Evolutionary conservation across 2,329 filamentous ascomycete genomes (phyloP).

Genomic region (Cylindrodendrum hubeiense): DNA sequence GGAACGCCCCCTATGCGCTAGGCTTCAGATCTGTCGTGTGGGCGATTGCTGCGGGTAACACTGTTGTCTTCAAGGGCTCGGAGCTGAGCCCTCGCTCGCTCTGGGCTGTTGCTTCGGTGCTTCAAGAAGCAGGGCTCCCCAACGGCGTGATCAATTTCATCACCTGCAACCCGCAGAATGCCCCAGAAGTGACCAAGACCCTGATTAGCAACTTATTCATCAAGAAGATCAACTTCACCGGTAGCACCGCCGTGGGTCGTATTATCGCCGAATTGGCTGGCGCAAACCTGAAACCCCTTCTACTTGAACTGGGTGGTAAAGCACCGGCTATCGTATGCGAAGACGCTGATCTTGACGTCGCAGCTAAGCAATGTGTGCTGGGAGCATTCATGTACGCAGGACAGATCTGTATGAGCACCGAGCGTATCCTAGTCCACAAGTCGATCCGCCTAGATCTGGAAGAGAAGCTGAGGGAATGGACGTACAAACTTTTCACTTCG

Average conservation of each 20-base stretch:
- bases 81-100: constrained; percentile 49
- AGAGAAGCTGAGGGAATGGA: constrained; percentile 13
- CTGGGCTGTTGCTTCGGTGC: constrained; percentile 49
- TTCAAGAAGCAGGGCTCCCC: constrained; percentile 57
- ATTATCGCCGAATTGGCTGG: constrained; percentile 53
- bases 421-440: constrained; percentile 47
- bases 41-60: constrained; percentile 24
- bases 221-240: constrained; percentile 26
- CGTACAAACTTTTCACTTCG: constrained; percentile 4
- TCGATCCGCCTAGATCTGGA: constrained; percentile 58
- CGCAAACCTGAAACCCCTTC: constrained; percentile 56
- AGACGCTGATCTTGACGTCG: constrained; percentile 59
- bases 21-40: constrained; percentile 13
- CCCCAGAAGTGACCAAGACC: constrained; percentile 48
- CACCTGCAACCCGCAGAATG: constrained; percentile 47
- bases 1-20: constrained; percentile 21
- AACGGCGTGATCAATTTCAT: constrained; percentile 56
- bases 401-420: constrained; percentile 84
- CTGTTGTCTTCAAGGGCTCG: constrained; percentile 44
- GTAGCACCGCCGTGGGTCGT: constrained; percentile 50
- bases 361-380: constrained; percentile 45
- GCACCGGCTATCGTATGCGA: constrained; percentile 55
- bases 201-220: constrained; percentile 50
- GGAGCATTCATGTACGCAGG: constrained; percentile 68
- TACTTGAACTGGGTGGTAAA: constrained; percentile 64